These are phyloP conservation scores for Cucumis hystrix DNA, from an alignment of 306 rosid genomes.

Conservation along the genomic window DNA sequence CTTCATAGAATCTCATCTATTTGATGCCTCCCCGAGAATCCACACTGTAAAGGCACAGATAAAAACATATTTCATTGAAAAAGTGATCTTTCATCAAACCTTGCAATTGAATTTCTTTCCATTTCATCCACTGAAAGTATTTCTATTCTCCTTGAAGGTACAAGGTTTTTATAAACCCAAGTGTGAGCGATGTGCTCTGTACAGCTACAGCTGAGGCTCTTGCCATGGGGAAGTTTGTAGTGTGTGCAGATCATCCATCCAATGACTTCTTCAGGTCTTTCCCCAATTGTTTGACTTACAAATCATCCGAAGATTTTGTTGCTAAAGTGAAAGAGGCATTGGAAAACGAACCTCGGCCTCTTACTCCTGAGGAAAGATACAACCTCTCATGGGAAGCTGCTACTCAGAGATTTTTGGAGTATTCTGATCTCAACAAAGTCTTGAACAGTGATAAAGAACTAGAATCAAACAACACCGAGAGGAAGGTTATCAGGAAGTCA, in stretches of 20 bases:
- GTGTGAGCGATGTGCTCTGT: slow-evolving; percentile 87
- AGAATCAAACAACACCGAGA: slow-evolving; percentile 11
- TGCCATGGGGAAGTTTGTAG: slow-evolving; percentile 96
- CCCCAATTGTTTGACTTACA: slow-evolving; percentile 85
- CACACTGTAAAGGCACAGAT: not conserved
- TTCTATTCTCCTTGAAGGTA: slow-evolving; percentile 46
- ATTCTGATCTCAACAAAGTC: slow-evolving; percentile 64
- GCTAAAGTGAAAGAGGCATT: slow-evolving; percentile 85
- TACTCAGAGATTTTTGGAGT: slow-evolving; percentile 78
- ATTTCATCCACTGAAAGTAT: not conserved
- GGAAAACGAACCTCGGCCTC: slow-evolving; percentile 71
- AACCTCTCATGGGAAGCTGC: slow-evolving; percentile 99
- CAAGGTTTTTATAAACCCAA: slow-evolving; percentile 94
- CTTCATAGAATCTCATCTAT: not conserved
- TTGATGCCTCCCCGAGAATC: not conserved
- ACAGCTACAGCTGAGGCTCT: slow-evolving; percentile 99
- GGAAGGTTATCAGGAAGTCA: slow-evolving; percentile 26
- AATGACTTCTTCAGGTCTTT: slow-evolving; percentile 82
- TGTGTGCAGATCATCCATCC: slow-evolving; percentile 94
- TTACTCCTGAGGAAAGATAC: slow-evolving; percentile 76
- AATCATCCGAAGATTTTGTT: slow-evolving; percentile 72
- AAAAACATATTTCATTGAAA: not conserved
- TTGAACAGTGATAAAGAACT: slow-evolving; percentile 27
- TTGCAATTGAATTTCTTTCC: not conserved
- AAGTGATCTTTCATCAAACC: not conserved